These are phyloP conservation scores for Fusarium sororula DNA, from an alignment of 2,329 filamentous ascomycete genomes.

Conservation along the genomic window DNA sequence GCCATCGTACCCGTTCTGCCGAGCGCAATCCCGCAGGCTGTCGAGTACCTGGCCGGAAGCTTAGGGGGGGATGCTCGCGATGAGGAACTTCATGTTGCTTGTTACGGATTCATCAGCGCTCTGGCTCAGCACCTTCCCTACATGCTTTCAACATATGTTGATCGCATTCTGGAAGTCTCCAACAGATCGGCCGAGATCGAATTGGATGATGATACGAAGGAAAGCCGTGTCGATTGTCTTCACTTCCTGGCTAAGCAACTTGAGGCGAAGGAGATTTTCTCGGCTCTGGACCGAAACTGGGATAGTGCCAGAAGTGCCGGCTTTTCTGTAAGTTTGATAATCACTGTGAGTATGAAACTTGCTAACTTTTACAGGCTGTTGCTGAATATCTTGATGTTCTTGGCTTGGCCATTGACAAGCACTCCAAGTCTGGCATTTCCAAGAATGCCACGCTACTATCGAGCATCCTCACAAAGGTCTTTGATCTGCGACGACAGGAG, in stretches of 20 bases:
- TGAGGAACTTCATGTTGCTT: conserved; percentile 79
- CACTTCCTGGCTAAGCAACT: conserved; percentile 79
- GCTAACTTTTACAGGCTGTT: conserved; percentile 63
- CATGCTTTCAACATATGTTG: conserved; percentile 84
- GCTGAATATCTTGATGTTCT: conserved; percentile 76
- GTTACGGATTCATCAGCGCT: conserved; percentile 80
- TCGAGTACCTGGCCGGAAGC: conserved; percentile 75
- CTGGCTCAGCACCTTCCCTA: conserved; percentile 86
- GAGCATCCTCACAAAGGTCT: conserved; percentile 65
- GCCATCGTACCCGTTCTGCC: conserved; percentile 86
- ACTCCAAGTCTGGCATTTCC: conserved; percentile 79
- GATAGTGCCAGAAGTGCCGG: conserved; percentile 68
- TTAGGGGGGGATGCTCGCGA: conserved; percentile 62
- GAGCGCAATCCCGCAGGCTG: conserved; percentile 74
- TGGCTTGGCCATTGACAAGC: conserved; percentile 76
- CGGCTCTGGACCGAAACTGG: conserved; percentile 79
- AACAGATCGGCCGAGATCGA: conserved; percentile 73
- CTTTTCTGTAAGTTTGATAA: conserved; percentile 62
- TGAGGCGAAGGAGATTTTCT: conserved; percentile 79
- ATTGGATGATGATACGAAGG: conserved; percentile 69
- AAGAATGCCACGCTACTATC: conserved; percentile 79
- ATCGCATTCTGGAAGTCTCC: conserved; percentile 76
- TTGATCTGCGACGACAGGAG: conserved; percentile 73
- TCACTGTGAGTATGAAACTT: not conserved
- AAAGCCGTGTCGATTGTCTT: conserved; percentile 74